phyloP scores from a whole-genome alignment of 495 filamentous ascomycete species.

The Cetradonia linearis region DNA sequence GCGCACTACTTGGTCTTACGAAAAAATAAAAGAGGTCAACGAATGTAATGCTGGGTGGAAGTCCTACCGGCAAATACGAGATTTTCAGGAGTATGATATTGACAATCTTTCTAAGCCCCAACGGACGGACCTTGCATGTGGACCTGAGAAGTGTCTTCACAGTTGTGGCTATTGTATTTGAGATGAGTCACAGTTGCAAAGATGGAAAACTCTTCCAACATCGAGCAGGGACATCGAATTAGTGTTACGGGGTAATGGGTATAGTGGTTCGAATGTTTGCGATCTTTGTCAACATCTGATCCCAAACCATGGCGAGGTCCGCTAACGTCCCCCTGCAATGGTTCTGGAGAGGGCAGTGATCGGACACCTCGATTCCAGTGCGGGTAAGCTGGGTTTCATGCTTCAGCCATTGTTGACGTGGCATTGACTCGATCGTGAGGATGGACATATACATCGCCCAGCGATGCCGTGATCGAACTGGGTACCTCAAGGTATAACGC shows the following conservation, averaged over 20 bases:
- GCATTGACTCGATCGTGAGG: not conserved
- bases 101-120: no score
- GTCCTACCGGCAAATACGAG: no score
- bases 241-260: not conserved
- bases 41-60: no score
- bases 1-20: no score
- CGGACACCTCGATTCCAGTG: not conserved
- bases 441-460: not conserved
- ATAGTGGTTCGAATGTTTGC: not conserved
- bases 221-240: not conserved
- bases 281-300: not conserved
- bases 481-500: conserved; percentile 8
- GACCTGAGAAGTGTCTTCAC: not conserved
- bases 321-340: not conserved
- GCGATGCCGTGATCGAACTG: conserved; percentile 7
- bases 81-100: no score
- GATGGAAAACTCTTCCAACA: not conserved
- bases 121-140: no score
- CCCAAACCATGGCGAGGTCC: not conserved
- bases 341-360: conserved; percentile 6
- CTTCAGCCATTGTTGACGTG: not conserved
- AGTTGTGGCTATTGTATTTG: conserved; percentile 1
- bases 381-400: conserved; percentile 7
- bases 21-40: no score
- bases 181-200: not conserved